Evolutionary conservation across 140 eudicot species (phyloP).

Genomic region (Flaveria floridana): DNA sequence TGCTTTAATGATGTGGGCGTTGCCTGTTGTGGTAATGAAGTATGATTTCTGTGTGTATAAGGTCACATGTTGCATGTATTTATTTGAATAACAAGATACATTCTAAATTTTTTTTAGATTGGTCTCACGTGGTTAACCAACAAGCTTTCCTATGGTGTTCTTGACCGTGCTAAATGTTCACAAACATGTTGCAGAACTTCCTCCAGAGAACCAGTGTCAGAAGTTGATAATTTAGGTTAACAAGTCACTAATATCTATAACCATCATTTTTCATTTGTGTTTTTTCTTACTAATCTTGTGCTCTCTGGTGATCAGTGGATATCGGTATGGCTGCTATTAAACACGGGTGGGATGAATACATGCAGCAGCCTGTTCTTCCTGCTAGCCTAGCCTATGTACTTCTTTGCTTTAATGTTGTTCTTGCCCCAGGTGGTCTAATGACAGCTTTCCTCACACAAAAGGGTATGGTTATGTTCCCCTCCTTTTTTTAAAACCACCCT

Average conservation of each 20-base stretch:
- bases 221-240: conserved; percentile 56
- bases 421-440: conserved; percentile 96
- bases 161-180: conserved; percentile 68
- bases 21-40: conserved; percentile 77
- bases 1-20: conserved; percentile 73
- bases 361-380: conserved; percentile 98
- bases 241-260: not conserved
- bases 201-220: conserved; percentile 31
- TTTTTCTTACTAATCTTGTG: conserved; percentile 11
- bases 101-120: conserved; percentile 39
- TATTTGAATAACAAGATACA: conserved; percentile 18
- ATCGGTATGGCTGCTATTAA: conserved; percentile 60
- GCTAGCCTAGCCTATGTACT: conserved; percentile 98
- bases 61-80: not conserved
- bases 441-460: conserved; percentile 94
- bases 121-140: conserved; percentile 87
- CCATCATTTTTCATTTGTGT: conserved; percentile 5
- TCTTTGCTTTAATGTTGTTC: conserved; percentile 82
- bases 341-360: conserved; percentile 91
- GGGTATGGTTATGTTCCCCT: conserved; percentile 50
- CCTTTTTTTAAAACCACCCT: conserved; percentile 1
- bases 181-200: conserved; percentile 52
- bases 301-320: conserved; percentile 46
- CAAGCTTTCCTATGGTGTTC: conserved; percentile 89
- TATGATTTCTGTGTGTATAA: conserved; percentile 9